Percentiles rank a stretch among this genome's conserved stretches.
These are phyloP conservation scores for Hansenula lynferdii DNA, from an alignment of 1,139 yeast species.

Conservation along the genomic window DNA sequence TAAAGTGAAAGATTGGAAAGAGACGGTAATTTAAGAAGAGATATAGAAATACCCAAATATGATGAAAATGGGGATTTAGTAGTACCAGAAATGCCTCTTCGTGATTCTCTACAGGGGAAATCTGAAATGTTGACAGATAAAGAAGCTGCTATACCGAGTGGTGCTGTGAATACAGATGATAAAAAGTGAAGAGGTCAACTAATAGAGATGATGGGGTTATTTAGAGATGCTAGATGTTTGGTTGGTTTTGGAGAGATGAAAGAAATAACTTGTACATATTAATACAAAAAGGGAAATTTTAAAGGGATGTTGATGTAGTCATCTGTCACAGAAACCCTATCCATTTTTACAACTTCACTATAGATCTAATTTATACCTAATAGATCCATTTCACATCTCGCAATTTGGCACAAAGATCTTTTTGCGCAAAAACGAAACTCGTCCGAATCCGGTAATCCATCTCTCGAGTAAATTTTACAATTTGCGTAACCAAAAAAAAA, in stretches of 20 bases:
- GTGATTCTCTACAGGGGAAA: not conserved
- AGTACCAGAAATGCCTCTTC: constrained; percentile 19
- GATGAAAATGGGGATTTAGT: constrained; percentile 36
- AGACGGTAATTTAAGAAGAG: constrained; percentile 62
- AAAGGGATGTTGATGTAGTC: no score
- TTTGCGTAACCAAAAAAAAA: not conserved
- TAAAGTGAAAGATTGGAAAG: constrained; percentile 58
- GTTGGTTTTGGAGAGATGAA: no score
- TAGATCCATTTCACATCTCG: not conserved
- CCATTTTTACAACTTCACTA: no score
- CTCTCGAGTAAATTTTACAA: not conserved
- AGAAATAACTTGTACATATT: no score
- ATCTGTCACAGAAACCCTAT: no score
- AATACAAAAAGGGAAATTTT: no score
- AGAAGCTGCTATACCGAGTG: not conserved
- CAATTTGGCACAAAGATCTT: not conserved
- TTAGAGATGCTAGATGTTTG: no score
- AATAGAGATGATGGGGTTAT: no score
- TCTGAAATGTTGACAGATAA: not conserved
- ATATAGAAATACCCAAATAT: constrained; percentile 46
- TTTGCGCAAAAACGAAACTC: not conserved
- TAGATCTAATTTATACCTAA: no score
- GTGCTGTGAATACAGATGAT: not conserved
- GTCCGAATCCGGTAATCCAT: constrained; percentile 2
- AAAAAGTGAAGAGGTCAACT: not conserved